Conservation (phyloP, 2,329 filamentous ascomycete genomes). For the Coniochaeta ligniaria region DNA sequence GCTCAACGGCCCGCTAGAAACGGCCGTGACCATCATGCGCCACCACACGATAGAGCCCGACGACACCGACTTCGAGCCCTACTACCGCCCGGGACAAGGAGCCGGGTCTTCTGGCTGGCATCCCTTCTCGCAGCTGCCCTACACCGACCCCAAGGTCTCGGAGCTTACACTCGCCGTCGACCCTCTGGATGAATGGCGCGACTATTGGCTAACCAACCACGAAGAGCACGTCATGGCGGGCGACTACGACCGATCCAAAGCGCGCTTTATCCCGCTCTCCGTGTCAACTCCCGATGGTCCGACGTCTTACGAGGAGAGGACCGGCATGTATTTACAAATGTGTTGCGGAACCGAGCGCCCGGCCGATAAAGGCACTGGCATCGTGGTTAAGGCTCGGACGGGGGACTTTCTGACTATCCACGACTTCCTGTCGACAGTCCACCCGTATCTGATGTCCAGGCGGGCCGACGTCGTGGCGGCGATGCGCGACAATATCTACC, state of each 20-base stretch:
- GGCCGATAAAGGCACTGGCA: not conserved
- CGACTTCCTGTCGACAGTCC: not conserved
- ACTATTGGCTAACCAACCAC: not conserved
- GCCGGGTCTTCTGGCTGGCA: not conserved
- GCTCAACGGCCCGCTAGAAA: not conserved
- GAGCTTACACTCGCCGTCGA: not conserved
- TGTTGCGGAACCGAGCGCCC: not conserved
- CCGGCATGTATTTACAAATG: not conserved
- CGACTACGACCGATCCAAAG: not conserved
- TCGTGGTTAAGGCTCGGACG: not conserved
- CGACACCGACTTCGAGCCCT: not conserved
- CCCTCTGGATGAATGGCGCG: not conserved
- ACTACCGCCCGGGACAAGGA: not conserved
- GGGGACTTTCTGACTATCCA: not conserved
- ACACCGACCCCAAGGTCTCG: not conserved
- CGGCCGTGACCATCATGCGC: not conserved
- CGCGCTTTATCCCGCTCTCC: not conserved
- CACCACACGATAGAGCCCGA: not conserved
- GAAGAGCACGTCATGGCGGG: not conserved
- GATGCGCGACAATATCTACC: not conserved
- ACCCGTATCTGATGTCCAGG: not conserved
- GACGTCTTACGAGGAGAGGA: not conserved
- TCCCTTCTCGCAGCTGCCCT: not conserved
- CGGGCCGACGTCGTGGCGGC: not conserved
- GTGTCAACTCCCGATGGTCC: not conserved